Evolutionary conservation across 768 basidiomycete genomes (phyloP).

Genomic region (Pulveroboletus frians): DNA sequence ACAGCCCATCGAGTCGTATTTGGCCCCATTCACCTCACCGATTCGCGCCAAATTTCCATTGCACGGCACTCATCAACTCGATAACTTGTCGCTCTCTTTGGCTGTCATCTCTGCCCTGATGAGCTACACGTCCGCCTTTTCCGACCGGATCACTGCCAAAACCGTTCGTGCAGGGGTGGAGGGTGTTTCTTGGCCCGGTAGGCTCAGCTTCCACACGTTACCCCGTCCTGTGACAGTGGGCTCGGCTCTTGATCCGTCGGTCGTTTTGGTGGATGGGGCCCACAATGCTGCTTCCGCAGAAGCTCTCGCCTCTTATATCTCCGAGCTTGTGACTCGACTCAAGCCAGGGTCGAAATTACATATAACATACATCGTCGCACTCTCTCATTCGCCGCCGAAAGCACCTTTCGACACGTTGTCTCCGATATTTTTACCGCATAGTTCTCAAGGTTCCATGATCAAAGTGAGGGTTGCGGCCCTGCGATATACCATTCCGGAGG

Average conservation of each 20-base stretch:
- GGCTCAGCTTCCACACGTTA: slow-evolving; percentile 64
- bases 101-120: slow-evolving; percentile 56
- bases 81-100: slow-evolving; percentile 73
- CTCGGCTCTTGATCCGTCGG: slow-evolving; percentile 21
- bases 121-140: slow-evolving; percentile 32
- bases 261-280: slow-evolving; percentile 83
- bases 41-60: slow-evolving; percentile 57
- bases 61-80: slow-evolving; percentile 77
- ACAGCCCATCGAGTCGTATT: slow-evolving; percentile 39
- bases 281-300: slow-evolving; percentile 81
- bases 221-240: slow-evolving; percentile 18
- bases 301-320: slow-evolving; percentile 58
- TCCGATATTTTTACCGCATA: slow-evolving; percentile 51
- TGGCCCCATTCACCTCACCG: slow-evolving; percentile 41
- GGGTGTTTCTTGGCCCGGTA: slow-evolving; percentile 69
- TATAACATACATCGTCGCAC: slow-evolving; percentile 68
- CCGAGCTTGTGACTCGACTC: slow-evolving; percentile 31
- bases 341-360: slow-evolving; percentile 25
- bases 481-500: slow-evolving; percentile 70
- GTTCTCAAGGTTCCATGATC: slow-evolving; percentile 26
- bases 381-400: slow-evolving; percentile 88
- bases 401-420: slow-evolving; percentile 64
- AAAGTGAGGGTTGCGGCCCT: slow-evolving; percentile 49
- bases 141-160: slow-evolving; percentile 40
- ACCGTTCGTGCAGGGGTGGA: slow-evolving; percentile 55